Evolutionary conservation across 2,329 filamentous ascomycete species (phyloP).

Genomic region (Arachnopeziza araneosa): DNA sequence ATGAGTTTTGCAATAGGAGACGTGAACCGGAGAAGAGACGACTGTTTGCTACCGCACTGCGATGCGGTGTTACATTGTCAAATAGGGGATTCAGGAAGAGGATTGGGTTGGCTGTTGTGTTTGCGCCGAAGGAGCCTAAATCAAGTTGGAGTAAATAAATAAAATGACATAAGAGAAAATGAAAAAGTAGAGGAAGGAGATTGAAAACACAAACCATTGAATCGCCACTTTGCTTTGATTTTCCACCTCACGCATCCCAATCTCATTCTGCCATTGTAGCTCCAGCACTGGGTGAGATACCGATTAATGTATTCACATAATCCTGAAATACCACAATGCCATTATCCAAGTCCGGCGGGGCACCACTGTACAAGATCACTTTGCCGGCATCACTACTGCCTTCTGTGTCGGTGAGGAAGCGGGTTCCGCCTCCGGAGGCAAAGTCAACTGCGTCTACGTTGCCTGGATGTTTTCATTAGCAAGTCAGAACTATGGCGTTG

Average conservation of each 20-base stretch:
- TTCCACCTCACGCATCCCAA: conserved; percentile 32
- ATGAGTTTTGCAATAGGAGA: not conserved
- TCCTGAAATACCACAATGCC: conserved; percentile 20
- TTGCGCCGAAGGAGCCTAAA: conserved; percentile 29
- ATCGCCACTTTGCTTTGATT: conserved; percentile 28
- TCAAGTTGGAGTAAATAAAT: not conserved
- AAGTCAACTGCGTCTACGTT: conserved; percentile 26
- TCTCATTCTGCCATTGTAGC: conserved; percentile 37
- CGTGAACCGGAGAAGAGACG: not conserved
- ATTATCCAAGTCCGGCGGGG: conserved; percentile 12
- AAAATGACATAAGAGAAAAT: not conserved
- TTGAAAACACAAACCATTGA: conserved; percentile 12
- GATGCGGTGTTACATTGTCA: not conserved
- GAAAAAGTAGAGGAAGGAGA: not conserved
- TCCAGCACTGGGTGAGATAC: conserved; percentile 39
- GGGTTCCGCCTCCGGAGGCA: conserved; percentile 32
- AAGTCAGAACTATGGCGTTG: not conserved
- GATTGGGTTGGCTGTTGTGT: conserved; percentile 30
- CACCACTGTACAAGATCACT: conserved; percentile 29
- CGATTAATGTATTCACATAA: conserved; percentile 20
- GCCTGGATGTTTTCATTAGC: conserved; percentile 5
- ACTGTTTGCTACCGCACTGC: not conserved
- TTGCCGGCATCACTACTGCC: conserved; percentile 19
- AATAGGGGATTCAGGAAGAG: conserved; percentile 29
- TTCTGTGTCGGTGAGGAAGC: conserved; percentile 35